Evolutionary conservation across 2,329 filamentous ascomycete species (phyloP).

Genomic region (Calonectria leucothoes): DNA sequence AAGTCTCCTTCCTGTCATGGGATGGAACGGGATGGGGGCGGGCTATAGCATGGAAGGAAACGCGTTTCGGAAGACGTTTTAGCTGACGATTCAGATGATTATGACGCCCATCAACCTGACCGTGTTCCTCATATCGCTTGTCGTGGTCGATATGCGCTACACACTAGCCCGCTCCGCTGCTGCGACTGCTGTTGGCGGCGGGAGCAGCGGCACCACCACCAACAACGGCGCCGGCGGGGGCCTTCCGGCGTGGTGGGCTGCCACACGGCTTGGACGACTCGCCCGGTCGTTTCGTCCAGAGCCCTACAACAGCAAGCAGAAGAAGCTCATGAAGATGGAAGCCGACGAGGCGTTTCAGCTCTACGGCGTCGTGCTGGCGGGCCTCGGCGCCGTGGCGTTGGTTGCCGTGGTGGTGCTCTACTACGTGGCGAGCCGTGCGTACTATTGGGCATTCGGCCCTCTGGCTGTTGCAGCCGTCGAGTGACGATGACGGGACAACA

Average conservation of each 20-base stretch:
- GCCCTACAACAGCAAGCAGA: conserved; percentile 65
- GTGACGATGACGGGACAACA: neutral
- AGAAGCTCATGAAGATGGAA: conserved; percentile 71
- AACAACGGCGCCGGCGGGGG: conserved; percentile 16
- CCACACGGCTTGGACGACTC: conserved; percentile 50
- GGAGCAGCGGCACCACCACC: conserved; percentile 38
- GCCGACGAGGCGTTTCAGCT: conserved; percentile 73
- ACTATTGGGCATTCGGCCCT: conserved; percentile 6
- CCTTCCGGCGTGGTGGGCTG: conserved; percentile 41
- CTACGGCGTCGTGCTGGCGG: conserved; percentile 63
- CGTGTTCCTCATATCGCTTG: conserved; percentile 73
- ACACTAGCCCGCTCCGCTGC: conserved; percentile 58
- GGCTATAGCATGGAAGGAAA: conserved; percentile 1
- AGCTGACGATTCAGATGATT: conserved; percentile 52
- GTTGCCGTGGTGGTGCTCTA: conserved; percentile 24
- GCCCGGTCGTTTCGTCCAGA: conserved; percentile 53
- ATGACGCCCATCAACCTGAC: conserved; percentile 73
- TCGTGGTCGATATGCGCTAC: conserved; percentile 70
- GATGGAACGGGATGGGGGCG: too few relatives aligned
- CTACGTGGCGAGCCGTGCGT: conserved; percentile 32
- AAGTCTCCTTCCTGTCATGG: neutral
- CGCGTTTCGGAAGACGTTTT: neutral
- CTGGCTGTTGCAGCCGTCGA: neutral
- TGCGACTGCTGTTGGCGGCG: conserved; percentile 36
- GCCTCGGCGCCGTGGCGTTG: conserved; percentile 52